phyloP scores from a whole-genome alignment of 306 rosid genomes.

The Senna siamea region DNA sequence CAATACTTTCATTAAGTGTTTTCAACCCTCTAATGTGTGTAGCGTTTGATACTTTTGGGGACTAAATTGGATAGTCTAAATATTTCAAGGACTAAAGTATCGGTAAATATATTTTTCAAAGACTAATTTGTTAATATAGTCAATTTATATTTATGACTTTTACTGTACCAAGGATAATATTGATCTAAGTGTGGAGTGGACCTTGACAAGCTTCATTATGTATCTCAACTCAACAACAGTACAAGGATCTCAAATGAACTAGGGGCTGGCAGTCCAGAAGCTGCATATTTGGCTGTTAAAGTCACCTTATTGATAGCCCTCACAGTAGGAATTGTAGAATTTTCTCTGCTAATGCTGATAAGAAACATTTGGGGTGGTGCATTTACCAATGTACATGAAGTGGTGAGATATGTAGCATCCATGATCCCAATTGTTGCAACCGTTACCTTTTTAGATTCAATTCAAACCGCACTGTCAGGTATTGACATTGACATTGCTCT shows the following conservation, averaged over 20 bases:
- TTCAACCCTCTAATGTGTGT: too few relatives aligned
- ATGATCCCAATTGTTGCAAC: slow-evolving; percentile 60
- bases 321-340: slow-evolving; percentile 47
- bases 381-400: slow-evolving; percentile 65
- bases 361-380: slow-evolving; percentile 73
- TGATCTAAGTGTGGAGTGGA: not conserved
- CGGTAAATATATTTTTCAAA: too few relatives aligned
- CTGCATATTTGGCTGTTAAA: slow-evolving; percentile 64
- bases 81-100: too few relatives aligned
- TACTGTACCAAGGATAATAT: not conserved
- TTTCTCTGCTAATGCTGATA: slow-evolving; percentile 46
- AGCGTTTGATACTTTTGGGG: too few relatives aligned
- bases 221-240: slow-evolving; percentile 41
- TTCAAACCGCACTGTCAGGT: slow-evolving; percentile 54
- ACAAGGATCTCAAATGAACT: slow-evolving; percentile 82
- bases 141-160: too few relatives aligned
- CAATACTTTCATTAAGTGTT: too few relatives aligned
- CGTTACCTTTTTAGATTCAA: slow-evolving; percentile 37
- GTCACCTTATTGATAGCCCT: slow-evolving; percentile 56
- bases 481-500: slow-evolving; percentile 12
- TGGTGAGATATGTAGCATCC: slow-evolving; percentile 54
- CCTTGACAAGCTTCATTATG: slow-evolving; percentile 4
- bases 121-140: too few relatives aligned
- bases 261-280: slow-evolving; percentile 68
- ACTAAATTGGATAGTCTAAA: too few relatives aligned